Evolutionary conservation across 192 early-diverging fungal genomes (phyloP).

Genomic region (Entomortierella lignicola): DNA sequence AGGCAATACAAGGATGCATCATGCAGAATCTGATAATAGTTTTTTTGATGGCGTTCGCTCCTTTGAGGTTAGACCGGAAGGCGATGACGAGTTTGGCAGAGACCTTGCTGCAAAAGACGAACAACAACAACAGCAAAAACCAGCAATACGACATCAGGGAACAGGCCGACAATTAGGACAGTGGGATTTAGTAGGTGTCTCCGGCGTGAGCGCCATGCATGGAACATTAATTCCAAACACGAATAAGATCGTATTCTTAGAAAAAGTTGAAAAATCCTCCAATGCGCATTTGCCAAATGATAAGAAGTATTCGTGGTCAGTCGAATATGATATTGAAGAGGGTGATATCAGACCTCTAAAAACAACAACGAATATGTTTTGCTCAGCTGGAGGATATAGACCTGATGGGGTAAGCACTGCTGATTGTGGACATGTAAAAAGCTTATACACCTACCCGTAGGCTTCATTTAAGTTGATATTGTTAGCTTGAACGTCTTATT

Average conservation of each 20-base stretch:
- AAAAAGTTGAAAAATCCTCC: constrained; percentile 34
- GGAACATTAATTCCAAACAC: constrained; percentile 46
- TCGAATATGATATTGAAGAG: constrained; percentile 57
- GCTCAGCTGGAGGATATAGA: constrained; percentile 62
- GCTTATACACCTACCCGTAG: too few relatives aligned
- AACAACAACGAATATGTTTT: constrained; percentile 61
- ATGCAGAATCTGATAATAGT: neutral
- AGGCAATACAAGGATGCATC: constrained; percentile 1
- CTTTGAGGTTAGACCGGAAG: neutral
- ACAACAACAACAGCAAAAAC: neutral
- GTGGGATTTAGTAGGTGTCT: constrained; percentile 49
- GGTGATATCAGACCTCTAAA: constrained; percentile 51
- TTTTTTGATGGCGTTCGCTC: constrained; percentile 19
- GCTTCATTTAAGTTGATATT: too few relatives aligned
- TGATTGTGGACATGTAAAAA: too few relatives aligned
- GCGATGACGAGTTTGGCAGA: neutral
- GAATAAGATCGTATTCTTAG: constrained; percentile 51
- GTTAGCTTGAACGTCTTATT: too few relatives aligned
- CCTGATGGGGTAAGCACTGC: constrained; percentile 60
- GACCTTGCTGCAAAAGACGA: neutral
- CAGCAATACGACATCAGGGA: neutral
- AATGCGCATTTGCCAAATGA: constrained; percentile 18
- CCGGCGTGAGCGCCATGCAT: constrained; percentile 52
- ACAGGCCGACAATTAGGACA: constrained; percentile 34
- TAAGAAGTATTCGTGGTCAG: constrained; percentile 48